Percentiles rank a stretch among this genome's conserved stretches.
Conservation (phyloP, 1,284 basidiomycete genomes). For the Caloboletus inedulis region DNA sequence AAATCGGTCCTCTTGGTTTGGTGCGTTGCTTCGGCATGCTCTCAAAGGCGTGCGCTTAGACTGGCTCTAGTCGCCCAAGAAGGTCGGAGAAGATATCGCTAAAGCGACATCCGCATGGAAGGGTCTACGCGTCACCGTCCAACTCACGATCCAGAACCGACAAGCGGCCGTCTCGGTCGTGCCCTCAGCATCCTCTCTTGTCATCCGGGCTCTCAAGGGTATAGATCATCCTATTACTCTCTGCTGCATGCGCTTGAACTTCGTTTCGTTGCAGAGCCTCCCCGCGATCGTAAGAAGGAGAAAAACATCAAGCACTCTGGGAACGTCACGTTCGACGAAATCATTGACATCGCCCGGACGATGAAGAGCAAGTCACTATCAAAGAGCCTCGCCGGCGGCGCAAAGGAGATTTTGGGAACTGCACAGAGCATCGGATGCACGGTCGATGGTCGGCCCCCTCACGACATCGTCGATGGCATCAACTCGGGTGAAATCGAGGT, state of each 20-base stretch:
- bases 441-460: conserved; percentile 89
- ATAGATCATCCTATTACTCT: conserved; percentile 19
- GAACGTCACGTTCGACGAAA: conserved; percentile 94
- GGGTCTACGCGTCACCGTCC: conserved; percentile 98
- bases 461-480: conserved; percentile 96
- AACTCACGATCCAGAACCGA: conserved; percentile 99
- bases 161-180: conserved; percentile 98
- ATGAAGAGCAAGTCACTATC: conserved; percentile 97
- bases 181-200: conserved; percentile 95
- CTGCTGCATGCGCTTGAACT: neutral
- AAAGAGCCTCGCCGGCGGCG: conserved; percentile 85
- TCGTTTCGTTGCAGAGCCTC: conserved; percentile 75
- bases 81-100: conserved; percentile 99
- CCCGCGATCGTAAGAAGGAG: conserved; percentile 99
- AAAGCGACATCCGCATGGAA: conserved; percentile 99
- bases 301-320: conserved; percentile 99
- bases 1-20: conserved; percentile 99
- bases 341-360: conserved; percentile 93
- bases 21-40: conserved; percentile 51
- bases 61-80: conserved; percentile 88
- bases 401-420: conserved; percentile 94
- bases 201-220: conserved; percentile 99
- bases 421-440: conserved; percentile 97
- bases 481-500: conserved; percentile 94
- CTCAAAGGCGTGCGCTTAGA: neutral